Base-by-base conservation (phyloP, 2,329 filamentous ascomycete genomes). In the Aspergillus felis region DNA sequence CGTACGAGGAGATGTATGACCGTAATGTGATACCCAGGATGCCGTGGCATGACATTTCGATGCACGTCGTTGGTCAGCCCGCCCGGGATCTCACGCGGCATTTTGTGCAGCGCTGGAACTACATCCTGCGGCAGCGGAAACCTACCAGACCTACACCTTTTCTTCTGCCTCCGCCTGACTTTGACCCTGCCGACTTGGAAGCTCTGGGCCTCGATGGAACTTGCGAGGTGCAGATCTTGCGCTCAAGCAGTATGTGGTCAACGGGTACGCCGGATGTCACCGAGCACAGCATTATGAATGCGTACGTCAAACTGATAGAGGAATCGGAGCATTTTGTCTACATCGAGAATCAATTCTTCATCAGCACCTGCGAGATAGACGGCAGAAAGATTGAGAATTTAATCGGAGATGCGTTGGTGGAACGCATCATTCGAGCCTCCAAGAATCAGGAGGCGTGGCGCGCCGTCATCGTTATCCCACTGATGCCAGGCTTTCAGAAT, bases 1-100 rank as follows among this genome's bases (percentile, higher is more conserved):
- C 94, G 1, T 97, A 97, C 68, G 94, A 96, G 69, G 94, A 99
- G 74, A 97, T 97, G 94, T 99, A 97, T 69, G 91, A 97, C 74
- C 88, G 94, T 55, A 88, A 86, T 59, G 89, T 89, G 71, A 84
- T 93, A 20, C 92, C 94, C 1, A 83, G 94, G 60, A 99, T 97
- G 94, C 93, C 94, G 1, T 99, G 94, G 94, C 94, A 99, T 69
- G 94, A 99, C 73, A 92, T 99, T 61, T 87, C 89, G 2, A 97
- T 99, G 94, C 94, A 97, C 74, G 88, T 99, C 46, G 92, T 97
- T 47, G 94, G 94, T 3, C 94, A 97, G 72, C 94, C 94, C 2
- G 93, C 94, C 12, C 85, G 94, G 64, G 94, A 99, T 76, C 79
- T 97, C 61, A 97, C 92, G 2, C 86, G 94, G 24, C 94, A 97